A percentile compares a stretch with the other conserved stretches of the same genome.
Conservation (phyloP, 78 protist species). For the Chrysochromulina tobinii region DNA sequence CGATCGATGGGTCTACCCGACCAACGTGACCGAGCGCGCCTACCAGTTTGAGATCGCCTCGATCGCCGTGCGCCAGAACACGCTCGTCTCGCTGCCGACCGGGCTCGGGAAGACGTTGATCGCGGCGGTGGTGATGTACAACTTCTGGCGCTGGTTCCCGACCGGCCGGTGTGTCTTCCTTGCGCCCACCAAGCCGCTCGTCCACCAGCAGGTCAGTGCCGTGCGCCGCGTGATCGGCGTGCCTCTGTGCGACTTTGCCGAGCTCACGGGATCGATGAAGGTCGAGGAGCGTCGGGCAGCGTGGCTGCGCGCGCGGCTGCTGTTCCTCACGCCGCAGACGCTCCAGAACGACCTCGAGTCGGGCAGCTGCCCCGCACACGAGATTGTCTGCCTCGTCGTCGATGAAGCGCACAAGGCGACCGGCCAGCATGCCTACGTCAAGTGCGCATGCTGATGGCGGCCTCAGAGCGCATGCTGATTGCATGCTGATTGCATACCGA, state of each 20-base stretch:
- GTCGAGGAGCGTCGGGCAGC: background rate
- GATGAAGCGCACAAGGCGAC: constrained; percentile 67
- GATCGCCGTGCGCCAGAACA: background rate
- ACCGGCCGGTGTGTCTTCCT: constrained; percentile 83
- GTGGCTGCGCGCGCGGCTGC: background rate
- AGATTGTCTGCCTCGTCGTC: constrained; percentile 43
- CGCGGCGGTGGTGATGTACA: constrained; percentile 91
- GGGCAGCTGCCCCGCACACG: constrained; percentile 12
- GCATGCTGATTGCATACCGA: no score
- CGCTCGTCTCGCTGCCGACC: constrained; percentile 85
- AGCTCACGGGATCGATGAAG: constrained; percentile 64
- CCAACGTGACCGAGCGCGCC: background rate
- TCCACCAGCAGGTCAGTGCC: constrained; percentile 88
- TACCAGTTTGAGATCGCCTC: constrained; percentile 4
- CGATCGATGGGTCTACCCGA: constrained; percentile 12
- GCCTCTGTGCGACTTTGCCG: background rate
- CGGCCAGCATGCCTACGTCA: constrained; percentile 47
- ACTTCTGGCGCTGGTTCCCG: constrained; percentile 93
- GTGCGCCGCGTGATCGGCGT: constrained; percentile 65
- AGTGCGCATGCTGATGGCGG: no score
- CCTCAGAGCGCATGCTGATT: no score
- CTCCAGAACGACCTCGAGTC: constrained; percentile 4
- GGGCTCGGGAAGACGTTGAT: constrained; percentile 97
- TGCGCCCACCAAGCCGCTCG: constrained; percentile 94
- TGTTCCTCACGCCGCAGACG: constrained; percentile 12